Evolutionary conservation across 2,329 filamentous ascomycete genomes (phyloP).

Genomic region (Pseudogymnoascus sp.): DNA sequence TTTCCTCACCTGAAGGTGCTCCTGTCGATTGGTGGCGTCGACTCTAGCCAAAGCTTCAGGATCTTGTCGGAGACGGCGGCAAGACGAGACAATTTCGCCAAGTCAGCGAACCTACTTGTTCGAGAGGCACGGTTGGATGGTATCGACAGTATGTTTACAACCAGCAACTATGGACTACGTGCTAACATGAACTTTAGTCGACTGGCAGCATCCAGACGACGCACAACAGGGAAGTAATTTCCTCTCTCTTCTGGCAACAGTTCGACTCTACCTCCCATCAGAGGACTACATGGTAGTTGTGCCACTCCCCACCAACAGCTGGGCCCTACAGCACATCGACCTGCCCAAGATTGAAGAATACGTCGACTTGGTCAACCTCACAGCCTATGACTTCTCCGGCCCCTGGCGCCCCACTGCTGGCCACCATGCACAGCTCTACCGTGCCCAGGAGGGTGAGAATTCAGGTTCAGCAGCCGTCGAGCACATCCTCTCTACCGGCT

Average conservation of each 20-base stretch:
- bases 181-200: slow-evolving; percentile 43
- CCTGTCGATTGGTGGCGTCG: slow-evolving; percentile 65
- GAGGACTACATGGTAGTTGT: slow-evolving; percentile 63
- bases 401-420: slow-evolving; percentile 60
- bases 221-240: slow-evolving; percentile 61
- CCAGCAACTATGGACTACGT: neutral
- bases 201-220: slow-evolving; percentile 70
- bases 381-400: slow-evolving; percentile 73
- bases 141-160: slow-evolving; percentile 57
- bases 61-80: slow-evolving; percentile 53
- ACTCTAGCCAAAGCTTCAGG: slow-evolving; percentile 58
- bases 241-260: slow-evolving; percentile 55
- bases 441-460: slow-evolving; percentile 49
- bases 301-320: slow-evolving; percentile 59
- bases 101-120: slow-evolving; percentile 57
- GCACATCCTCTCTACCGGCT: slow-evolving; percentile 57
- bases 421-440: slow-evolving; percentile 69
- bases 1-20: slow-evolving; percentile 67
- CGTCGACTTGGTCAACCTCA: slow-evolving; percentile 69
- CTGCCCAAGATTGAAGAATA: slow-evolving; percentile 53
- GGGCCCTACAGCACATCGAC: slow-evolving; percentile 62
- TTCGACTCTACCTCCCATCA: slow-evolving; percentile 59
- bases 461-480: slow-evolving; percentile 60
- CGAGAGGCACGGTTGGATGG: slow-evolving; percentile 64
- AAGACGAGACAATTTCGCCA: slow-evolving; percentile 60